Evolutionary conservation across 768 basidiomycete genomes (phyloP).

Genomic region (Amanita fuliginea): DNA sequence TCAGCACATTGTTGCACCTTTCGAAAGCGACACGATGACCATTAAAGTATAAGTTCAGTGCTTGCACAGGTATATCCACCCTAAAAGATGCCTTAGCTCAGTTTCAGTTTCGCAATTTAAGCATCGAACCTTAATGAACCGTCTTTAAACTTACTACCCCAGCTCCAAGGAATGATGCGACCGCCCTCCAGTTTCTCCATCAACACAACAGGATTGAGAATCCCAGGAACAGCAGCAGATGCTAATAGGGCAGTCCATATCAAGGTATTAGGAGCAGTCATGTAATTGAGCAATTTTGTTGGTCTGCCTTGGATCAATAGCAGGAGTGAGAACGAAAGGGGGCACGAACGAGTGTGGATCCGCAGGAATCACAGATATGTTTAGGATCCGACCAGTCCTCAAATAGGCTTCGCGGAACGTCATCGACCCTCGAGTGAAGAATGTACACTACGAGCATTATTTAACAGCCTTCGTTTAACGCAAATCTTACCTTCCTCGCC

Average conservation of each 20-base stretch:
- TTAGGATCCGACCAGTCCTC: conserved; percentile 85
- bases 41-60: conserved; percentile 82
- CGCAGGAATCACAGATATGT: conserved; percentile 87
- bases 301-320: conserved; percentile 39
- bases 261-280: conserved; percentile 88
- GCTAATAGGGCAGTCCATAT: conserved; percentile 78
- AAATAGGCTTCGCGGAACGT: conserved; percentile 95
- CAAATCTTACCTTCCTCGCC: conserved; percentile 68
- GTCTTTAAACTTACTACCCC: conserved; percentile 91
- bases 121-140: conserved; percentile 65
- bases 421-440: conserved; percentile 88
- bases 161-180: conserved; percentile 81
- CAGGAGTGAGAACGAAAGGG: neutral
- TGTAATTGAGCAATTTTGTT: conserved; percentile 90
- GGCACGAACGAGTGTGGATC: conserved; percentile 68
- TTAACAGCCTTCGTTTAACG: neutral
- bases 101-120: neutral
- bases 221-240: conserved; percentile 92
- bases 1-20: neutral
- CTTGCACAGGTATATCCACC: conserved; percentile 91
- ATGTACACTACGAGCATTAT: conserved; percentile 44
- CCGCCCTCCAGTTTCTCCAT: conserved; percentile 87
- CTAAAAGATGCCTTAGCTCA: conserved; percentile 22
- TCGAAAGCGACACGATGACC: conserved; percentile 26
- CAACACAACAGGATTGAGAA: conserved; percentile 88